Evolutionary conservation across 805 yeast genomes (phyloP).

Genomic region (Yamadazyma scolyti): DNA sequence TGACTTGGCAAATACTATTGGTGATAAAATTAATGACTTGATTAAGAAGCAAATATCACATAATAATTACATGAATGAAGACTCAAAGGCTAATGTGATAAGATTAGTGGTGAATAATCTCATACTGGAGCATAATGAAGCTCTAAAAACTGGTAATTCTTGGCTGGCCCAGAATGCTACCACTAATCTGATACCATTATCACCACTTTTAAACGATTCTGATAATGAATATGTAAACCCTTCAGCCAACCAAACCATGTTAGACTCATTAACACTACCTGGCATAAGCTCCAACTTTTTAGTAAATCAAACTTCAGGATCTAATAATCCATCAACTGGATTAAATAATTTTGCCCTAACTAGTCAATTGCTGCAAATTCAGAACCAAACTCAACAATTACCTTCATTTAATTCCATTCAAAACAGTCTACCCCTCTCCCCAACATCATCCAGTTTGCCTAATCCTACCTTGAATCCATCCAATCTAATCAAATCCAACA

Average conservation of each 20-base stretch:
- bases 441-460: no score
- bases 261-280: slow-evolving; percentile 11
- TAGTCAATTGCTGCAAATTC: slow-evolving; percentile 17
- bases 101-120: slow-evolving; percentile 5
- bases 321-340: neutral
- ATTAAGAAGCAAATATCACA: slow-evolving; percentile 5
- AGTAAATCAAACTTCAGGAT: slow-evolving; percentile 2
- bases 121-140: slow-evolving; percentile 5
- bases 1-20: slow-evolving; percentile 4
- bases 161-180: slow-evolving; percentile 6
- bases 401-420: slow-evolving; percentile 36
- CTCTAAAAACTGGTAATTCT: slow-evolving; percentile 1
- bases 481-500: slow-evolving; percentile 16
- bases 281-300: slow-evolving; percentile 8
- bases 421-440: slow-evolving; percentile 27
- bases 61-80: slow-evolving; percentile 6
- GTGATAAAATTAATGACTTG: slow-evolving; percentile 5
- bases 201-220: slow-evolving; percentile 25
- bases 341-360: slow-evolving; percentile 14
- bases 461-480: slow-evolving; percentile 26
- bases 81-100: slow-evolving; percentile 6
- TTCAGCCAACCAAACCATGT: slow-evolving; percentile 1
- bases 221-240: slow-evolving; percentile 15
- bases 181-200: slow-evolving; percentile 23
- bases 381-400: slow-evolving; percentile 27